Base-by-base conservation (phyloP, 1,284 basidiomycete species). In the Cryptococcus sp. region DNA sequence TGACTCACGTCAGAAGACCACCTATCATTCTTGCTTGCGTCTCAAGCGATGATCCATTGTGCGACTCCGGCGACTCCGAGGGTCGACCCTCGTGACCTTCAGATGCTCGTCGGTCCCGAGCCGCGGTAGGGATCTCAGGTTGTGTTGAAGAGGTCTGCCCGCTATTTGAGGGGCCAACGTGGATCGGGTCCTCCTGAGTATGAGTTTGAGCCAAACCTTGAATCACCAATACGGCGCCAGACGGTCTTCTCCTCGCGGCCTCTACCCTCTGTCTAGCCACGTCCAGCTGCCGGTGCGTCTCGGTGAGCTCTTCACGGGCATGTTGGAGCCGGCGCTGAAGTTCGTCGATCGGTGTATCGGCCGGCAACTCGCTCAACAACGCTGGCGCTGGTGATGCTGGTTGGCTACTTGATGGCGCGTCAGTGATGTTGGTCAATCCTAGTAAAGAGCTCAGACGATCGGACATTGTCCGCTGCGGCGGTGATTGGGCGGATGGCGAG, bases 181-280 rank as follows among this genome's bases (percentile, higher is more conserved):
- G 48, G 55, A 10, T 45, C 53, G 10, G 38, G 11, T 53, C 30
- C 30, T 61, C 53, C 17, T 57, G 58, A 38, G 65, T 61, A 23
- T 70, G 67, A 3, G 77, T 78, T 59, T 78, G 77, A 4, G 75
- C 77, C 17, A 78, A 55, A 17, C 77, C 77, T 53, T 78, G 77
- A 22, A 78, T 75, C 35, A 78, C 70, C 43, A 78, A 63, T 15
- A 78, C 75, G 0, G 77, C 75, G 1, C 77, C 76, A n/a, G 69
- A 55, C 0, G 71, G 68, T 17, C 70, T 58, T 40, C 61, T 58
- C 40, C 35, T 45, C 25, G 49, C 54, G 1, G 53, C 58, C 19
- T 63, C 62, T 19, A 50, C 22, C 5, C 54, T 40, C 43, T 56
- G 45, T 16, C 52, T 45, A 17, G 55, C 45, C 13, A 8, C 11